Percentiles rank a stretch among this genome's conserved stretches.
These are phyloP conservation scores for Oryza meridionalis DNA, from an alignment of 176 grass and related monocot species.

Conservation along the genomic window DNA sequence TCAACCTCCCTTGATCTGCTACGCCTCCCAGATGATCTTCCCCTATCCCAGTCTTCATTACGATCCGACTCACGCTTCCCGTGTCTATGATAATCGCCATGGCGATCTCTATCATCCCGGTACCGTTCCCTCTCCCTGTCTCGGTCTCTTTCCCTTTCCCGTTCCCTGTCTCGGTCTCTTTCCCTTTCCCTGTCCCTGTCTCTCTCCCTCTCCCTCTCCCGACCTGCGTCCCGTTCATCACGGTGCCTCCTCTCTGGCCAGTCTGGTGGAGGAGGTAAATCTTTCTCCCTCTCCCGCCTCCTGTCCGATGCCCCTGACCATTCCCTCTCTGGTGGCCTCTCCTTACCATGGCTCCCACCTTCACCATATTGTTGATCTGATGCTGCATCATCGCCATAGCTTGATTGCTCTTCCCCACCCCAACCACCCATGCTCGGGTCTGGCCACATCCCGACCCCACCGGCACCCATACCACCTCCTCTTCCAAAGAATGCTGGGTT, in stretches of 20 bases:
- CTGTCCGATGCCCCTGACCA: slow-evolving; percentile 66
- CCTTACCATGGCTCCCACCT: slow-evolving; percentile 73
- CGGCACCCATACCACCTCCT: slow-evolving; percentile 55
- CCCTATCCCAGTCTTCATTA: slow-evolving; percentile 75
- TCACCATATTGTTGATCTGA: slow-evolving; percentile 84
- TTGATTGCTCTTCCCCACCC: slow-evolving; percentile 79
- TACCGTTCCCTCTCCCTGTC: slow-evolving; percentile 58
- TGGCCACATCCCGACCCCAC: slow-evolving; percentile 72
- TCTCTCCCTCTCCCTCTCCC: slow-evolving; percentile 62
- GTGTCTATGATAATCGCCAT: slow-evolving; percentile 63
- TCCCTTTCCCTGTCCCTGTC: slow-evolving; percentile 68
- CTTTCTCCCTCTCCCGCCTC: slow-evolving; percentile 74
- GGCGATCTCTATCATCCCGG: slow-evolving; percentile 72
- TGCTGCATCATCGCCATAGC: slow-evolving; percentile 84
- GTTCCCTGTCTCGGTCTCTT: slow-evolving; percentile 58
- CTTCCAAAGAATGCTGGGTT: slow-evolving; percentile 84
- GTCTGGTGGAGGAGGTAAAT: slow-evolving; percentile 56
- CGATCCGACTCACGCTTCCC: slow-evolving; percentile 64
- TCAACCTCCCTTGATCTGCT: slow-evolving; percentile 78
- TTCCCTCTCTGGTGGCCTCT: slow-evolving; percentile 66
- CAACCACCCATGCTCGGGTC: slow-evolving; percentile 73
- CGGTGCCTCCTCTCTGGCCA: slow-evolving; percentile 58
- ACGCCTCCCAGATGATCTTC: slow-evolving; percentile 59
- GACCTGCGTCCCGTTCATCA: slow-evolving; percentile 65
- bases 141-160: slow-evolving; percentile 15